A percentile compares a stretch with the other conserved stretches of the same genome.
Conservation (phyloP, 1,284 basidiomycete genomes). For the Trametes polyzona region DNA sequence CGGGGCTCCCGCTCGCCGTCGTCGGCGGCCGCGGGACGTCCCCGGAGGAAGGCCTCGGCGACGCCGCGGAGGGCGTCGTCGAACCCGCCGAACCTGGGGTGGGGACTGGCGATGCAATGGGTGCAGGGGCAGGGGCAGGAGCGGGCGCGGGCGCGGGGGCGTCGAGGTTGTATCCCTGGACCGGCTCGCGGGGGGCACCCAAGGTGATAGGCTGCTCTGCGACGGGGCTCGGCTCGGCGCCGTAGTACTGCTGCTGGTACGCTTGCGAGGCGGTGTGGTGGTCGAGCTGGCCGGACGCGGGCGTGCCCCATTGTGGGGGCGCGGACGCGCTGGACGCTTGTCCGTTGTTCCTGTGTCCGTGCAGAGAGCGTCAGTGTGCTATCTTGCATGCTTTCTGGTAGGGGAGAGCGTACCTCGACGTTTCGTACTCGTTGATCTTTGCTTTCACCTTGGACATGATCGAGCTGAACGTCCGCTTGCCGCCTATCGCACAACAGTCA, state of each 20-base stretch:
- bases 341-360: conserved; percentile 8
- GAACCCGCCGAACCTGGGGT: background rate
- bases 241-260: conserved; percentile 28
- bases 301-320: conserved; percentile 23
- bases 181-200: background rate
- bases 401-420: conserved; percentile 35
- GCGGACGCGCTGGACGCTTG: conserved; percentile 18
- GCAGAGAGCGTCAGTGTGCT: background rate
- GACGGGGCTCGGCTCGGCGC: conserved; percentile 3
- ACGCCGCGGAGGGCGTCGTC: conserved; percentile 17
- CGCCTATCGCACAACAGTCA: conserved; percentile 45
- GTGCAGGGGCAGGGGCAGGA: background rate
- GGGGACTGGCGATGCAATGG: conserved; percentile 1
- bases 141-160: background rate
- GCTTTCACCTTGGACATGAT: conserved; percentile 76
- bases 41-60: conserved; percentile 27
- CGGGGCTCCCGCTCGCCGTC: conserved; percentile 34
- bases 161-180: conserved; percentile 29
- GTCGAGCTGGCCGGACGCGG: conserved; percentile 24
- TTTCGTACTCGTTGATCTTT: conserved; percentile 79
- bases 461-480: conserved; percentile 75
- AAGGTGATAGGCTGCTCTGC: conserved; percentile 14
- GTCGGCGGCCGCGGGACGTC: conserved; percentile 33
- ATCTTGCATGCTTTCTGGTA: background rate
- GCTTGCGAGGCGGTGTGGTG: conserved; percentile 30